Evolutionary conservation across 2,329 filamentous ascomycete genomes (phyloP), one percentile per base, ranked within the genome.

Genomic region (Zalaria sp.): DNA sequence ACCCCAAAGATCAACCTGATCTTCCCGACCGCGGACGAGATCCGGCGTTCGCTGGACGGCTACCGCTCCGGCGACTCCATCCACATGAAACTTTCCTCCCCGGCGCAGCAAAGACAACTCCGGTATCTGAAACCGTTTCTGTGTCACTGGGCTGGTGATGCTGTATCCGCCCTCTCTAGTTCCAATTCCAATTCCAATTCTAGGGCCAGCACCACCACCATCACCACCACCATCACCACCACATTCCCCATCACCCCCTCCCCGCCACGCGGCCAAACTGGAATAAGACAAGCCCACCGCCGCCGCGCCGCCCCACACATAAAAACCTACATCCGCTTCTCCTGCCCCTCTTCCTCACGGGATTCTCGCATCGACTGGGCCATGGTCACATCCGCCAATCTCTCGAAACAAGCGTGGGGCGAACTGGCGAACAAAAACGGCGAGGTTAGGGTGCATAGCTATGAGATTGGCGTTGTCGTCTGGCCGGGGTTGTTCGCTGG

Each of bases 401-500:
- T 94, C 2, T 91, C 83, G 2, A 89, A 80, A 46, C 86, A 93
- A 60, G 87, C 87, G 0, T 94, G 87, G 88, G 87, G 87, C 1
- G 77, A 81, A 32, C 67, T 72, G 3, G 58, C 57, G 9, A 75
- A 72, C 46, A 58, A 65, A 3, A 64, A 68, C 0, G 75, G 74
- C 1, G 73, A 83, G 51, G 64, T 86, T 27, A 72, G 79, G 31
- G 75, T 93, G 27, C 78, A 81, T 44, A 91, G 83, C 27, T 94
- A 81, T 66, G 87, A 94, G 57, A 73, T 85, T 28, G 87, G 87
- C 0, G 83, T 94, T 1, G 56, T 93, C 37, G 71, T 93, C 0
- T 93, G 86, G 83, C 86, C 87, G 0, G 75, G 56, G 18, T 51
- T 77, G 26, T 71, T 68, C 37, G 47, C 45, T 3, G 41, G 38